phyloP scores from a whole-genome alignment of 2,329 filamentous ascomycete species.

The Cercospora zeina region DNA sequence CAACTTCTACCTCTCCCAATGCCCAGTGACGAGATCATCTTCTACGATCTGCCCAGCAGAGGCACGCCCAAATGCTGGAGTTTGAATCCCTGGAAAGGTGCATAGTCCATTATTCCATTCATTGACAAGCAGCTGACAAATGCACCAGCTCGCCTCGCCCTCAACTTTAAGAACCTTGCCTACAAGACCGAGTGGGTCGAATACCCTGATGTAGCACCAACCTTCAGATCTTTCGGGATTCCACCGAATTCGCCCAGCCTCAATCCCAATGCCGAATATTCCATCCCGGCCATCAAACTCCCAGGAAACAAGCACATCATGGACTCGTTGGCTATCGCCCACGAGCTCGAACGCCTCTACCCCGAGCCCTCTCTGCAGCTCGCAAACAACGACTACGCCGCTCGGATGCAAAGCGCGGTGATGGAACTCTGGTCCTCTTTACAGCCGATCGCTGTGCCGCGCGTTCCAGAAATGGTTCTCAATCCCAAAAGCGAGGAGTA shows the following conservation, averaged over 20 bases:
- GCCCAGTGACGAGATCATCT: constrained; percentile 46
- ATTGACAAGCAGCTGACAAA: constrained; percentile 18
- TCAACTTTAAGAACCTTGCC: constrained; percentile 68
- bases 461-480: constrained; percentile 55
- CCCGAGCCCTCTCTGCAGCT: constrained; percentile 61
- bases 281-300: constrained; percentile 56
- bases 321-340: constrained; percentile 64
- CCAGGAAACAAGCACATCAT: constrained; percentile 61
- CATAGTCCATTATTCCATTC: constrained; percentile 23
- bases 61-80: constrained; percentile 58
- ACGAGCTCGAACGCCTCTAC: constrained; percentile 58
- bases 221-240: constrained; percentile 54
- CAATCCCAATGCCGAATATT: constrained; percentile 49
- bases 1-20: constrained; percentile 19
- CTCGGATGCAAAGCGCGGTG: constrained; percentile 45
- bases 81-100: constrained; percentile 71
- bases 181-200: constrained; percentile 71
- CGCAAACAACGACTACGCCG: constrained; percentile 46
- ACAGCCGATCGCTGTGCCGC: constrained; percentile 49
- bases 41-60: constrained; percentile 65
- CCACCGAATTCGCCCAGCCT: constrained; percentile 47
- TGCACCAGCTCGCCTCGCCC: constrained; percentile 58
- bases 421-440: constrained; percentile 46
- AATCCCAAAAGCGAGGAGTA: constrained; percentile 54
- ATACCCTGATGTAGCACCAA: constrained; percentile 63